Conservation (phyloP, 352 stramenopile species). For the Globisporangium cylindrosporum region DNA sequence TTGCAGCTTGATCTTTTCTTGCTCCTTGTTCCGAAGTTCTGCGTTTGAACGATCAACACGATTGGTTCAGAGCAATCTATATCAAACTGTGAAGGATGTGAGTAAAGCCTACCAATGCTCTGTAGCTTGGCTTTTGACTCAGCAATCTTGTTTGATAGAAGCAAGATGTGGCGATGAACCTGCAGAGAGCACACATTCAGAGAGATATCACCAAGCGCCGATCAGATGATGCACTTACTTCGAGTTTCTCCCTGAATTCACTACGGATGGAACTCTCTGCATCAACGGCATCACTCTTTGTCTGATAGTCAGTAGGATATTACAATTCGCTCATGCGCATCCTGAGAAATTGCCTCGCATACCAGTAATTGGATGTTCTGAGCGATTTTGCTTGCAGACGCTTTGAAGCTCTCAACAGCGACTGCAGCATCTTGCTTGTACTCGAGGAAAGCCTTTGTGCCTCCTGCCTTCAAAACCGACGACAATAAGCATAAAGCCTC, state of each 20-base stretch:
- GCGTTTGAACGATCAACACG: background rate
- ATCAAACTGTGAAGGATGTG: background rate
- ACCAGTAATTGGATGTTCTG: background rate
- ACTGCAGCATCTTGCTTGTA: background rate
- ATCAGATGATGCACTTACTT: background rate
- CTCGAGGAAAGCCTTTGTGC: background rate
- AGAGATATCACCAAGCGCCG: background rate
- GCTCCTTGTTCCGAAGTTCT: background rate
- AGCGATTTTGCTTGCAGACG: background rate
- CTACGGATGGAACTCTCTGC: background rate
- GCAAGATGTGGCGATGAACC: background rate
- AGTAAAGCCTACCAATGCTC: background rate
- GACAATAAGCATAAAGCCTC: background rate
- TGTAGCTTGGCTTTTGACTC: background rate
- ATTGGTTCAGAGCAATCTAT: background rate
- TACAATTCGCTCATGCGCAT: background rate
- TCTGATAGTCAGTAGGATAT: background rate
- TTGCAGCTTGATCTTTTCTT: background rate
- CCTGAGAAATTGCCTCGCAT: background rate
- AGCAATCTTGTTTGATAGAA: background rate
- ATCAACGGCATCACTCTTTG: background rate
- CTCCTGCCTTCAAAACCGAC: background rate
- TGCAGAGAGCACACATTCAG: background rate
- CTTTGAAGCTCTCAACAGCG: background rate
- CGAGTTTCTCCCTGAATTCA: background rate